Evolutionary conservation across 306 rosid genomes (phyloP).

Genomic region (Glycyrrhiza uralensis): DNA sequence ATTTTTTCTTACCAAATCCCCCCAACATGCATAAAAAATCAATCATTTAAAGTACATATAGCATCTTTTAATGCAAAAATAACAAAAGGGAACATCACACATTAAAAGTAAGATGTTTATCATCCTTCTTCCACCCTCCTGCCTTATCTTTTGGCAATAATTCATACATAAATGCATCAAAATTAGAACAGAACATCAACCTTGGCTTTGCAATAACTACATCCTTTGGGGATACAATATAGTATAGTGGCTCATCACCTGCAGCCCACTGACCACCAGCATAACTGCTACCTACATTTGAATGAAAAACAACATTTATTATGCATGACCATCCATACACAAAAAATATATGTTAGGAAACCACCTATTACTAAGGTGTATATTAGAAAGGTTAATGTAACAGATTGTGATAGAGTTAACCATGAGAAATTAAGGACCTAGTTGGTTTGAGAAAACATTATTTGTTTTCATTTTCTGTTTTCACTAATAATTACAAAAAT

Average conservation of each 20-base stretch:
- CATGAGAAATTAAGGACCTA: neutral
- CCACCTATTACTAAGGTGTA: neutral
- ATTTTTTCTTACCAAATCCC: neutral
- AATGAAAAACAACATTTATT: constrained; percentile 24
- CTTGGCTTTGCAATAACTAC: constrained; percentile 98
- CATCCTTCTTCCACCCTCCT: neutral
- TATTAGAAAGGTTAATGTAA: neutral
- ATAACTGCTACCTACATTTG: constrained; percentile 92
- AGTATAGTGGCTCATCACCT: constrained; percentile 94
- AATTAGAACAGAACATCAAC: constrained; percentile 32
- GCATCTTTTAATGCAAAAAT: neutral
- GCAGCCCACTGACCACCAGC: constrained; percentile 99
- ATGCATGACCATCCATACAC: constrained; percentile 26
- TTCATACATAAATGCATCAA: neutral
- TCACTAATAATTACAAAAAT: neutral
- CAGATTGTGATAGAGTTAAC: neutral
- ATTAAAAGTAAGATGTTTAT: neutral
- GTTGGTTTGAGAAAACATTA: neutral
- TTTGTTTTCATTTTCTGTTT: neutral
- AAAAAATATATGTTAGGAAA: constrained; percentile 13
- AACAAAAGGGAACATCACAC: neutral
- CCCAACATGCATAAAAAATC: neutral
- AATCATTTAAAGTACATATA: neutral
- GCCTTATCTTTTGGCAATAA: neutral
- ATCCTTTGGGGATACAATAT: constrained; percentile 93